Evolutionary conservation across 2,329 filamentous ascomycete species (phyloP), one percentile per base, ranked within the genome.

Genomic region (Pseudopithomyces maydicus): DNA sequence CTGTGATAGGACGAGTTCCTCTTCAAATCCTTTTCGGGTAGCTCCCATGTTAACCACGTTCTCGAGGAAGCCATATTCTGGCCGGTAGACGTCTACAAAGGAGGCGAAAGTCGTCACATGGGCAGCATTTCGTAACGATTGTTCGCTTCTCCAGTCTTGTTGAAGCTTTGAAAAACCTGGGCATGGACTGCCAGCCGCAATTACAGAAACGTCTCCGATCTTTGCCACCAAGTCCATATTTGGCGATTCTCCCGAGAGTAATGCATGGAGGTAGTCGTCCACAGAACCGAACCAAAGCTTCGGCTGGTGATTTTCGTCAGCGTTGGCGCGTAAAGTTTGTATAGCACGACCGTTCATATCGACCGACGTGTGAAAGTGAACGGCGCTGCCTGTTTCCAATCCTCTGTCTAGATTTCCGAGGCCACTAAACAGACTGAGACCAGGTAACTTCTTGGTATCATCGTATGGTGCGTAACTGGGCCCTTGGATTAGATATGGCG

Each of bases 321-420:
- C 70, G 54, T 95, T 95, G 0, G 90, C 90, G 73, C 86, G 84
- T 61, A 92, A 91, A 0, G 89, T 90, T 50, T 91, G 88, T 0
- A 93, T 82, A 0, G 91, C 89, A 5, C 79, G 75, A 0, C 76
- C 63, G 54, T 83, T 84, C 56, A 85, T 85, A 66, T 96, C 91
- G 23, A 93, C 88, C 0, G 85, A 86, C 79, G 85, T 89, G 2
- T 80, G 78, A 71, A 90, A 89, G 23, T 86, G 71, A 0, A 92
- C 81, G 0, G 81, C 86, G 0, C 87, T 86, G 0, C 85, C 85
- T 52, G 92, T 90, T 71, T 92, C 90, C 0, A 96, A 78, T 0
- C 90, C 91, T 29, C 89, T 82, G 5, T 90, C 91, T 50, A 95
- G 86, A 51, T 88, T 92, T 0, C 91, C 91, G 17, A 89, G 88